These are phyloP conservation scores for Hypholoma fasciculare DNA, from an alignment of 768 basidiomycete genomes.

Conservation along the genomic window DNA sequence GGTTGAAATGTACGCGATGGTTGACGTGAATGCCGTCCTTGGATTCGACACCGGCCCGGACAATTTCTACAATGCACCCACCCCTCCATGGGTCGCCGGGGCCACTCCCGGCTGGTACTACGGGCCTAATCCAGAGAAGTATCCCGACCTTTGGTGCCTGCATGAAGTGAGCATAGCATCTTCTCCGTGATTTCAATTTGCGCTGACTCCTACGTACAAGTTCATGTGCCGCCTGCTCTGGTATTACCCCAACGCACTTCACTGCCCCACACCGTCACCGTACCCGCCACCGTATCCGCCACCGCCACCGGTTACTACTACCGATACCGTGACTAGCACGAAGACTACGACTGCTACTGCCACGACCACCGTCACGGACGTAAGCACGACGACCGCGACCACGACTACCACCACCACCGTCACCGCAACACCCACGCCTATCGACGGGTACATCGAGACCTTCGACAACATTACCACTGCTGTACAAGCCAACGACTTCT, in stretches of 20 bases:
- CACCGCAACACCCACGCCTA: slow-evolving; percentile 17
- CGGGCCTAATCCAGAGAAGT: slow-evolving; percentile 24
- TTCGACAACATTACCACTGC: slow-evolving; percentile 32
- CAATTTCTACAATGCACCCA: slow-evolving; percentile 34
- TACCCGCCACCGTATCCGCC: neutral
- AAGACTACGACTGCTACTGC: neutral
- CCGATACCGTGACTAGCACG: neutral
- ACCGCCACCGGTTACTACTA: neutral
- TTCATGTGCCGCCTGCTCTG: slow-evolving; percentile 23
- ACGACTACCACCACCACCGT: slow-evolving; percentile 10
- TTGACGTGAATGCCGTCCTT: slow-evolving; percentile 7
- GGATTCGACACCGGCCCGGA: slow-evolving; percentile 15
- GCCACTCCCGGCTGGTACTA: slow-evolving; percentile 39
- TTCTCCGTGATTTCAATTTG: too few relatives aligned
- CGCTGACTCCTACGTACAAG: neutral
- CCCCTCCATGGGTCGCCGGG: slow-evolving; percentile 30
- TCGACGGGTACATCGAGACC: slow-evolving; percentile 21
- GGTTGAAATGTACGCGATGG: neutral
- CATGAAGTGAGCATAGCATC: slow-evolving; percentile 14
- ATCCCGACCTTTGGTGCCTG: slow-evolving; percentile 24
- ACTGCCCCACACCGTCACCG: slow-evolving; percentile 23
- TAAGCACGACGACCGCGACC: slow-evolving; percentile 6
- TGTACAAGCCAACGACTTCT: slow-evolving; percentile 30
- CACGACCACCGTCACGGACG: slow-evolving; percentile 3
- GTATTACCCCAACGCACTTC: slow-evolving; percentile 23